Evolutionary conservation across 371 early-diverging fungal genomes (phyloP).

Genomic region (Mucor plumbeus): DNA sequence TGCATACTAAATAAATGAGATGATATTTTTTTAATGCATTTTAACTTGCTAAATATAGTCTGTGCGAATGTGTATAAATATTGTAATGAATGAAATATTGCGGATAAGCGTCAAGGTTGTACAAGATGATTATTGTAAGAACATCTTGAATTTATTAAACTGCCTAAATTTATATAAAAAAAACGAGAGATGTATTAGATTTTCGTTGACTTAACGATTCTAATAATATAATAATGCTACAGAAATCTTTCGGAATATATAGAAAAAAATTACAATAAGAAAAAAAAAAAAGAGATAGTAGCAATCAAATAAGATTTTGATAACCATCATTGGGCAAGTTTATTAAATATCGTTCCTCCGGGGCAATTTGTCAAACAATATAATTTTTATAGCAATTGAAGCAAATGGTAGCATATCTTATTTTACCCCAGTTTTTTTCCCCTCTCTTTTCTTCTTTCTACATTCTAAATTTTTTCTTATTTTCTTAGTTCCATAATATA

Average conservation of each 20-base stretch:
- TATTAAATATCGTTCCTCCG: conserved; percentile 1
- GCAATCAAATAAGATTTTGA: conserved; percentile 8
- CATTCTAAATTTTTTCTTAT: not conserved
- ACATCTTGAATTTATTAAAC: not conserved
- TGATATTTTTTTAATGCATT: not conserved
- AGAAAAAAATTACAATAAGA: not conserved
- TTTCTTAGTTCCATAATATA: conserved; percentile 7
- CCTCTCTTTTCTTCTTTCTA: conserved; percentile 3
- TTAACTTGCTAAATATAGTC: not conserved
- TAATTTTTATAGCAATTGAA: not conserved
- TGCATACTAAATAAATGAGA: not conserved
- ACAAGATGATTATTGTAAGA: conserved; percentile 3
- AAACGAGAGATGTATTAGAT: not conserved
- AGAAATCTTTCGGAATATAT: not conserved
- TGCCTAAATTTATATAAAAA: not conserved
- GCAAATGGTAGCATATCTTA: not conserved
- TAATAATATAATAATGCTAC: too few relatives aligned
- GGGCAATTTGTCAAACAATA: not conserved
- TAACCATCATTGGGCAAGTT: conserved; percentile 3
- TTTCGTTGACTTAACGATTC: conserved; percentile 5
- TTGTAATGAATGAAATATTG: not conserved
- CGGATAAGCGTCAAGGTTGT: not conserved
- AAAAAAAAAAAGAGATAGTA: not conserved
- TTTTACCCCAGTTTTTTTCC: not conserved
- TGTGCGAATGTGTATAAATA: conserved; percentile 8